Evolutionary conservation across 371 early-diverging fungal species (phyloP), one percentile per base, ranked within the genome.

Genomic region (Mortierella sp.): DNA sequence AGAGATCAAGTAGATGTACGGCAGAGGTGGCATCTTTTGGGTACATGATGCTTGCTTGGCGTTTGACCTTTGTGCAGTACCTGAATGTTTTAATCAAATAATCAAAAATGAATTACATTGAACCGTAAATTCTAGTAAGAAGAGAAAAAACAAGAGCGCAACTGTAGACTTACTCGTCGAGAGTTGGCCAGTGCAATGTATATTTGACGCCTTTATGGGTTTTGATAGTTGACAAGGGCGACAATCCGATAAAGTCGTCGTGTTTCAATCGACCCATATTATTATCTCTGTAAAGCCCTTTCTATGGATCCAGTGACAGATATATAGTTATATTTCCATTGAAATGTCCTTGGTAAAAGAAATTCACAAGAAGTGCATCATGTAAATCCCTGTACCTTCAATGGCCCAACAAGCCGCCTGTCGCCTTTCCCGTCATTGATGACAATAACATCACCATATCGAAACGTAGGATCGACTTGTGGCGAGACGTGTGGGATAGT

Each of bases 11-110:
- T 70, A 61, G 58, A 51, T 65, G 77, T n/a, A 72, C 88, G 45
- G 93, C 92, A 0, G 91, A 82, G 10, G 87, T 84, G 0, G 94
- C 92, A 66, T 94, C 94, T 63, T 93, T 93, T 0, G 94, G 92
- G 76, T 94, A 94, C 43, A 93, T 91, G 5, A 93, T 93, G 1
- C 90, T 92, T 58, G 90, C 88, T 15, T 82, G 85, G n/a, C 94
- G 85, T 31, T 84, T 86, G 19, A 88, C 89, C 43, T 85, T 83
- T 6, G 89, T 76, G 6, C 89, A 86, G 68, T 90, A 90, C 37
- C 88, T 88, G 19, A 56, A 62, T 12, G 22, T 29, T 53, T 19
- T 49, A 22, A 8, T 19, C 13, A 23, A 53, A 53, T 53, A 15
- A 53, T 17, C 15, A n/a, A 51, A 51, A 47, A 19, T 6, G 17